Evolutionary conservation across 2,329 filamentous ascomycete species (phyloP).

Genomic region (Cordyceps farinosa): DNA sequence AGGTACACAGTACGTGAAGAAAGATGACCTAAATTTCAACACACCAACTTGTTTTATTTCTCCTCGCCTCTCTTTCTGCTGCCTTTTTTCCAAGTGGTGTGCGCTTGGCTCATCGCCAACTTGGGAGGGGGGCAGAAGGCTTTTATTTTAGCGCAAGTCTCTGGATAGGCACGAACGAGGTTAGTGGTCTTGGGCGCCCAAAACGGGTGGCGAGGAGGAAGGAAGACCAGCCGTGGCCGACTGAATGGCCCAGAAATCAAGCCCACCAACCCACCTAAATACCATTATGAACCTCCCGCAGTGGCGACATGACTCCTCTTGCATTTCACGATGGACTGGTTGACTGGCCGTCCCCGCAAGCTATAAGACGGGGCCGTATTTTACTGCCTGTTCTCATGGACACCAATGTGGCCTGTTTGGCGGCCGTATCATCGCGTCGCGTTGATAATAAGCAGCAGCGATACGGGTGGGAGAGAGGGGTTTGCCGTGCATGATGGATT

Average conservation of each 20-base stretch:
- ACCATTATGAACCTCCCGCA: not conserved
- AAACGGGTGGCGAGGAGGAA: not conserved
- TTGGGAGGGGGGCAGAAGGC: not conserved
- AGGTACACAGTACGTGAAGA: not conserved
- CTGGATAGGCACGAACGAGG: not conserved
- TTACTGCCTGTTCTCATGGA: not conserved
- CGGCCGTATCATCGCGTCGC: not conserved
- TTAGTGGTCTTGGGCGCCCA: too few relatives aligned
- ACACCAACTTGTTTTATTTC: not conserved
- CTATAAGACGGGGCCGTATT: not conserved
- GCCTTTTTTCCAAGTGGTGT: not conserved
- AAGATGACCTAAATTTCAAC: not conserved
- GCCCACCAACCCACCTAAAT: not conserved
- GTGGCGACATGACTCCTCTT: conserved; percentile 13
- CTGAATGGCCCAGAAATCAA: not conserved
- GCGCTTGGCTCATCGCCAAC: not conserved
- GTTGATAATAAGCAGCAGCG: not conserved
- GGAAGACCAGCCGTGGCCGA: not conserved
- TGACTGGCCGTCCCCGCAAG: not conserved
- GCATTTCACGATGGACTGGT: not conserved
- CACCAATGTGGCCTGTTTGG: conserved; percentile 3
- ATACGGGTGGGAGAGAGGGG: not conserved
- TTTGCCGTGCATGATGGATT: not conserved
- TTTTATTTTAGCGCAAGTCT: not conserved
- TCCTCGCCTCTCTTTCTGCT: not conserved